A percentile compares a stretch with the other conserved stretches of the same genome.
Conservation (phyloP, 371 early-diverging fungal genomes). For the Circinella umbellata region DNA sequence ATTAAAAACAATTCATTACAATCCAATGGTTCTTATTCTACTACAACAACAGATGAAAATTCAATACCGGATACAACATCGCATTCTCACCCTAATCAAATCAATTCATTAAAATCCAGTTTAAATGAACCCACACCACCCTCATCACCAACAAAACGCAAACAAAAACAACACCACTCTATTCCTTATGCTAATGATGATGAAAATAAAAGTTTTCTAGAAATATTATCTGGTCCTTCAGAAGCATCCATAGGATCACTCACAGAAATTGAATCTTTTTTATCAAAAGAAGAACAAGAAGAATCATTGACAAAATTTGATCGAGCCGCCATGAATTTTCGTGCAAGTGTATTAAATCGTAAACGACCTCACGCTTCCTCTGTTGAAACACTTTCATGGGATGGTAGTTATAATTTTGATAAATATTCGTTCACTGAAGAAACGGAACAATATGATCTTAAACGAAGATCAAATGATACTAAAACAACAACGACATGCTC, state of each 20-base stretch:
- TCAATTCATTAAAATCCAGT: no score
- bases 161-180: no score
- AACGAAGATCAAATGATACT: neutral
- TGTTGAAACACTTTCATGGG: constrained; percentile 1
- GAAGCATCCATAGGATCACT: neutral
- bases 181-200: no score
- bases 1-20: no score
- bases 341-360: neutral
- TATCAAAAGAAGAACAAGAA: neutral
- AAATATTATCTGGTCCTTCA: no score
- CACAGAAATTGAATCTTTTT: neutral
- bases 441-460: neutral
- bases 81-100: no score
- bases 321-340: neutral
- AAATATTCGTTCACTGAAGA: neutral
- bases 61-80: no score
- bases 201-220: no score
- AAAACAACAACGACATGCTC: neutral
- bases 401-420: neutral
- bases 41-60: no score
- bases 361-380: neutral
- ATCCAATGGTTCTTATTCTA: no score
- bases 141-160: no score
- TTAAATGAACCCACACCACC: no score
- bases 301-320: neutral